Base-by-base conservation (phyloP, 2,329 filamentous ascomycete species). In the Ophiostoma sp. region DNA sequence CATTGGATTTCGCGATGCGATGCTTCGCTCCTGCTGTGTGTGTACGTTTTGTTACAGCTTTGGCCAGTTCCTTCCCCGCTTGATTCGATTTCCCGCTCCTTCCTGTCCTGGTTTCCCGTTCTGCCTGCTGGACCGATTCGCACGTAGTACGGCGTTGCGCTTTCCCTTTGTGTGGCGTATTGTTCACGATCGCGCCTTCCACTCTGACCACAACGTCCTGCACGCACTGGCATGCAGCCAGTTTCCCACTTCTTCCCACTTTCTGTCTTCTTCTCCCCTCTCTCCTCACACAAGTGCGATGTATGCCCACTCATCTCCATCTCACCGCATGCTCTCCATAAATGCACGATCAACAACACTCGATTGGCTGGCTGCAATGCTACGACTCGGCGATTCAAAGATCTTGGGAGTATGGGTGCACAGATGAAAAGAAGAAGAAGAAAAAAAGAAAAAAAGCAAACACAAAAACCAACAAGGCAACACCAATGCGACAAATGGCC, bases 341-440 rank as follows among this genome's bases (percentile, higher is more conserved):
- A 33, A 62, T 62, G 57, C 57, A 62, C 57, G 15, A 62, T 62
- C 57, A 62, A 62, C 57, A 62, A 62, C 57, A 62, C 57, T 62
- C 57, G 27, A 62, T 62, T 62, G 57, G 57, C 57, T 27, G 27
- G 57, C 27, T 62, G 57, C 57, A 62, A 62, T 62, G 57, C 27
- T 31, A 62, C 57, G 27, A 57, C 52, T 57, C 52, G 52, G 52
- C 52, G 52, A 23, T 27, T 57, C 52, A 57, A 27, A 11, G 52
- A 31, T 27, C 6, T 48, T 27, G 52, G 23, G 23, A 15, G 4
- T 57, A 27, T 31, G 52, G n/a, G 52, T 31, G 52, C 52, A 57
- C 44, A 48, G 44, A 48, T 48, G 41, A 44, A n/a, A 57, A 57
- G 52, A 23, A 54, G 20, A 27, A 13, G 11, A 27, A 27, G 52